These are phyloP conservation scores for Kokia cookei DNA, from an alignment of 441 rosid genomes.

Conservation along the genomic window DNA sequence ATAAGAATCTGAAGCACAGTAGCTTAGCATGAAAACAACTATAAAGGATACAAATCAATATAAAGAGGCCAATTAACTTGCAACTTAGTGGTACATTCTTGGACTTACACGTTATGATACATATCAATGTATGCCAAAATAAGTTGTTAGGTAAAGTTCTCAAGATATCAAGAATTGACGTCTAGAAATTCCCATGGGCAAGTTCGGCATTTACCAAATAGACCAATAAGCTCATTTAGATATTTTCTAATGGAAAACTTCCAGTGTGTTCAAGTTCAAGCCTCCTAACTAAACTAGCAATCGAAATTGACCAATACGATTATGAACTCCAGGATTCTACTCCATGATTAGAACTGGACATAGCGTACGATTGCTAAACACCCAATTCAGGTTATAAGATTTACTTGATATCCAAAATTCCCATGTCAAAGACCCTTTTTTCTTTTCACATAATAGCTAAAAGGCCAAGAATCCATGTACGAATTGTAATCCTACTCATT, in stretches of 20 bases:
- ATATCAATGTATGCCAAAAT: background rate
- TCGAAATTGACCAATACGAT: background rate
- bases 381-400: background rate
- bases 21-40: background rate
- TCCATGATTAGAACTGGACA: background rate
- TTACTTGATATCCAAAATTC: background rate
- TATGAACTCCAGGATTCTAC: background rate
- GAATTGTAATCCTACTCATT: background rate
- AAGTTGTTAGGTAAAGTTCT: background rate
- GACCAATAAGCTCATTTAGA: background rate
- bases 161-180: background rate
- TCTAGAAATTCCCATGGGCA: background rate
- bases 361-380: background rate
- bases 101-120: background rate
- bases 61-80: background rate
- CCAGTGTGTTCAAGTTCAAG: background rate
- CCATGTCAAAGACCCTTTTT: background rate
- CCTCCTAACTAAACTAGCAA: background rate
- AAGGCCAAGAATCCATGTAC: background rate
- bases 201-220: background rate
- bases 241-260: background rate
- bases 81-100: background rate
- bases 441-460: background rate
- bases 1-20: constrained; percentile 18
- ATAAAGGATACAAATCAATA: background rate